Base-by-base conservation (phyloP, 2,329 filamentous ascomycete species). In the Xylariales sp. region DNA sequence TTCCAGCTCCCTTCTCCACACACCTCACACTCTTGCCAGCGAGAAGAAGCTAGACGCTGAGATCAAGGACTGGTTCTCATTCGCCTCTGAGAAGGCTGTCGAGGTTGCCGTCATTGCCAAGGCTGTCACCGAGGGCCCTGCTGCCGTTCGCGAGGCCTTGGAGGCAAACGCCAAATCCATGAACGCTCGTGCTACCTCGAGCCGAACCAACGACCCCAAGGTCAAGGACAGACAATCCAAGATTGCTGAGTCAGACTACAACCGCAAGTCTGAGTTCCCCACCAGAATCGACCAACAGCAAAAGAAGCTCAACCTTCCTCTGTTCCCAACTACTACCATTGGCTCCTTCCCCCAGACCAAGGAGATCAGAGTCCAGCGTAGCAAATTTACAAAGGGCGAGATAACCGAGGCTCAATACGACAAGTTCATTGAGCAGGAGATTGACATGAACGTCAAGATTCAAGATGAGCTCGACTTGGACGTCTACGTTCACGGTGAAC, bases 261-360 rank as follows among this genome's bases (percentile, higher is more conserved):
- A 91, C 76, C 89, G 93, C 74, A 86, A 93, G 76, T 91, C 88
- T 53, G 75, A 80, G 54, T 98, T 98, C 82, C 75, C 88, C 42
- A 69, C 69, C 55, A 87, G 93, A 71, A 93, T 95, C 59, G 75
- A 82, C 50, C 80, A 88, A 68, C 93, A 98, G 76, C 85, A 91
- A 76, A 82, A 85, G 71, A 84, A 88, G 71, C 86, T 98, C 63
- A 90, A 86, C 64, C 86, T 98, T 47, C 93, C 93, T 56, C 77
- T 91, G 53, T 98, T 98, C 87, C 93, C 93, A 51, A 98, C 93
- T 64, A 98, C 93, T 67, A 98, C 93, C 66, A 98, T 98, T 55
- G 93, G 93, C 56, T 97, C 91, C 44, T 98, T 98, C 87, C 93
- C 93, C 56, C 93, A 98, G 79, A 98, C 93, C 68, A 90, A 91